Conservation (phyloP, 768 basidiomycete genomes). For the Lepiota brunneoincarnata region DNA sequence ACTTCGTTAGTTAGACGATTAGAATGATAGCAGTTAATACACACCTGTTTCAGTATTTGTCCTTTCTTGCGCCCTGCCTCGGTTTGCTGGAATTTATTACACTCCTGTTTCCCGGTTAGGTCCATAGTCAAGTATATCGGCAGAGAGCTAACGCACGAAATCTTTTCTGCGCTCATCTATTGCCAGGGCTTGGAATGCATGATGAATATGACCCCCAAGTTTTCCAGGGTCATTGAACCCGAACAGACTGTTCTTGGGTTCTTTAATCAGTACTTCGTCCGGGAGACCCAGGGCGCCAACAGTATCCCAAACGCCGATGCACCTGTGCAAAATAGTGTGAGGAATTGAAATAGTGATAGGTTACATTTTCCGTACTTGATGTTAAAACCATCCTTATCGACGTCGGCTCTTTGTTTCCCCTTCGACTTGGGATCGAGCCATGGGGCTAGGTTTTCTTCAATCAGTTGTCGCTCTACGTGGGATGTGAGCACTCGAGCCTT, state of each 20-base stretch:
- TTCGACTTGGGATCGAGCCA: slow-evolving; percentile 53
- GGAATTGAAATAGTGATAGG: not conserved
- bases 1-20: not conserved
- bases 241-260: slow-evolving; percentile 48
- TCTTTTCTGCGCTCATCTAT: slow-evolving; percentile 65
- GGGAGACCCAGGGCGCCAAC: slow-evolving; percentile 74
- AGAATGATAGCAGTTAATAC: slow-evolving; percentile 1
- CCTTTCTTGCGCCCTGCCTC: slow-evolving; percentile 46
- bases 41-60: slow-evolving; percentile 63
- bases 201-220: slow-evolving; percentile 61
- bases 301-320: slow-evolving; percentile 75
- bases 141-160: slow-evolving; percentile 46
- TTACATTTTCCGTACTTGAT: slow-evolving; percentile 47
- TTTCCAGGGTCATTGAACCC: slow-evolving; percentile 56
- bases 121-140: not conserved
- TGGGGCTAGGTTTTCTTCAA: slow-evolving; percentile 44
- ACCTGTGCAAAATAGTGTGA: slow-evolving; percentile 32
- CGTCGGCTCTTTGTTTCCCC: slow-evolving; percentile 51
- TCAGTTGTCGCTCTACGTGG: slow-evolving; percentile 31
- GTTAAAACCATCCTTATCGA: slow-evolving; percentile 47
- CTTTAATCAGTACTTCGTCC: slow-evolving; percentile 52
- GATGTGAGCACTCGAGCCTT: too few species aligned
- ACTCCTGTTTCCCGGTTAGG: slow-evolving; percentile 35
- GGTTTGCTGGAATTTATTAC: slow-evolving; percentile 63
- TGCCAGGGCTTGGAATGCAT: slow-evolving; percentile 69